phyloP scores from a whole-genome alignment of 2,329 filamentous ascomycete genomes.

The Arthrocladium fulminans region DNA sequence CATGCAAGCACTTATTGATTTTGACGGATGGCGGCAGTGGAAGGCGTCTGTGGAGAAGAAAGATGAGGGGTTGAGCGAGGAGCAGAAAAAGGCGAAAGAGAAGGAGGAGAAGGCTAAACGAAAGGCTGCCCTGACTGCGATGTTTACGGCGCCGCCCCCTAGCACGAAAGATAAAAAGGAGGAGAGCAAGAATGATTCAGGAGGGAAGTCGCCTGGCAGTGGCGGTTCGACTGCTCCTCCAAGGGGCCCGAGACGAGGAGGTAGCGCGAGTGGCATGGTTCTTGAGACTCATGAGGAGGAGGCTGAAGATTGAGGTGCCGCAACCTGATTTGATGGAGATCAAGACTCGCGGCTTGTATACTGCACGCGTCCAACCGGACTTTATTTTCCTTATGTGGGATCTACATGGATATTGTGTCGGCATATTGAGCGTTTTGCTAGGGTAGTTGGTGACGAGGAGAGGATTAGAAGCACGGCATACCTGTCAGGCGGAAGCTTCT shows the following conservation, averaged over 20 bases:
- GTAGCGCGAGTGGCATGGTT: background rate
- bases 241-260: background rate
- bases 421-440: background rate
- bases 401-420: background rate
- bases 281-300: conserved; percentile 4
- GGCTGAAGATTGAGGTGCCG: background rate
- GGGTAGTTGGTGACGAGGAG: background rate
- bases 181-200: background rate
- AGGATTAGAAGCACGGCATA: background rate
- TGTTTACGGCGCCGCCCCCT: conserved; percentile 20
- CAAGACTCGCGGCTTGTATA: background rate
- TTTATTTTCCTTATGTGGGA: background rate
- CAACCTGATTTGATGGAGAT: background rate
- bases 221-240: background rate
- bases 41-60: conserved; percentile 59
- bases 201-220: background rate
- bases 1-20: conserved; percentile 98
- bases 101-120: conserved; percentile 23
- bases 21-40: conserved; percentile 96
- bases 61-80: conserved; percentile 20
- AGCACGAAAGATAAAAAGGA: background rate
- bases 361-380: background rate
- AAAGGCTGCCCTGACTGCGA: conserved; percentile 21
- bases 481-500: background rate
- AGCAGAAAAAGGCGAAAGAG: conserved; percentile 19